Percentiles rank a stretch among this genome's conserved stretches.
Conservation (phyloP, 2,329 filamentous ascomycete species). For the Orbilia oligospora region DNA sequence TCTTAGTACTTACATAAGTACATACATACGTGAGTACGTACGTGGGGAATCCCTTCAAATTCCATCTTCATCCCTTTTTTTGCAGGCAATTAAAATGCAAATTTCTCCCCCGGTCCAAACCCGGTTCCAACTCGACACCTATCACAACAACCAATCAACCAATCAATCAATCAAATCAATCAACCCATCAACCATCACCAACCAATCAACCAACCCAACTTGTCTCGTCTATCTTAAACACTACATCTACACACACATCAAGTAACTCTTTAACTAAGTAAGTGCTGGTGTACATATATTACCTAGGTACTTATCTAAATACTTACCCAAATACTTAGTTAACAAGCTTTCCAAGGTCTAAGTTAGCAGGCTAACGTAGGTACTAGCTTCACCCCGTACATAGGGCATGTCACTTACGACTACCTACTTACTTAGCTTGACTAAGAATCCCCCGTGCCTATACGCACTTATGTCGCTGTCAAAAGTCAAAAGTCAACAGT, state of each 20-base stretch:
- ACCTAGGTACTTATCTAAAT: too few species aligned
- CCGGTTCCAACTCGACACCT: neutral
- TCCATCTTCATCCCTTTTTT: conserved; percentile 53
- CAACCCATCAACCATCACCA: too few species aligned
- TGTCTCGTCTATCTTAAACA: neutral
- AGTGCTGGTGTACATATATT: too few species aligned
- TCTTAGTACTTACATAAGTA: conserved; percentile 11
- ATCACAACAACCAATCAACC: neutral
- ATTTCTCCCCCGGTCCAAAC: neutral
- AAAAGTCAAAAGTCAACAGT: conserved; percentile 15
- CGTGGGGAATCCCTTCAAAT: conserved; percentile 48
- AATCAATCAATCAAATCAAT: neutral
- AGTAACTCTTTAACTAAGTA: too few species aligned
- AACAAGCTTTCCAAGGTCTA: conserved; percentile 19
- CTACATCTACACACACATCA: too few species aligned
- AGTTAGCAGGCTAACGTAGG: too few species aligned
- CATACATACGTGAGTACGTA: conserved; percentile 2
- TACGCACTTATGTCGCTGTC: conserved; percentile 31
- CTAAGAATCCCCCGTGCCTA: neutral
- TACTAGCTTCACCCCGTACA: neutral
- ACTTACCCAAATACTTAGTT: too few species aligned
- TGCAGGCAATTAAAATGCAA: conserved; percentile 36
- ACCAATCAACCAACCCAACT: neutral
- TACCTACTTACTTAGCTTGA: too few species aligned
- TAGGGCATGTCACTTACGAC: too few species aligned